Conservation (phyloP, 176 grass and related monocot genomes). For the Luzula sylvatica region DNA sequence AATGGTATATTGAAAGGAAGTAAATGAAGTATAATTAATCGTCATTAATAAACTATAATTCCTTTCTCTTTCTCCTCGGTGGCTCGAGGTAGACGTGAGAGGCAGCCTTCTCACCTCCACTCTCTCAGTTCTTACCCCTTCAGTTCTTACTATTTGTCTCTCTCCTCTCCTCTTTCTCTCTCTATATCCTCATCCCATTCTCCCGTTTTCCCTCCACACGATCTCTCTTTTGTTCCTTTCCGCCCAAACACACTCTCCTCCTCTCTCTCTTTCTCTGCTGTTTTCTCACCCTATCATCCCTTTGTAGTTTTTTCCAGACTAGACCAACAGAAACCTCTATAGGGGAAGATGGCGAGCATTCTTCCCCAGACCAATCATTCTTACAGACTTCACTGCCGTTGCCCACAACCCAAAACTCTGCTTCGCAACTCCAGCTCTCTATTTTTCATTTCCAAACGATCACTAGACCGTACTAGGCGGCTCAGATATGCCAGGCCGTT, state of each 20-base stretch:
- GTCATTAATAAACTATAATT: too few species aligned
- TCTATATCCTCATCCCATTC: conserved; percentile 21
- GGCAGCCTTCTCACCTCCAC: conserved; percentile 8
- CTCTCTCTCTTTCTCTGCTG: conserved; percentile 7
- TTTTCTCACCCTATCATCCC: not conserved
- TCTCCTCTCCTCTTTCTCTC: conserved; percentile 11
- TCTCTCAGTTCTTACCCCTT: not conserved
- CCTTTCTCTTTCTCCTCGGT: too few species aligned
- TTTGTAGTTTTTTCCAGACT: not conserved
- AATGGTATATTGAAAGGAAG: too few species aligned
- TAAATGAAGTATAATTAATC: too few species aligned
- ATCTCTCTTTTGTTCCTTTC: conserved; percentile 20
- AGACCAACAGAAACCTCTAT: not conserved
- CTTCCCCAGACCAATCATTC: conserved; percentile 16
- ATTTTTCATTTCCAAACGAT: conserved; percentile 9
- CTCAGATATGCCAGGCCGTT: conserved; percentile 2
- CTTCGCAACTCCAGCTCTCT: conserved; percentile 10
- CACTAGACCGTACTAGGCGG: conserved; percentile 10
- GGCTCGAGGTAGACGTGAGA: conserved; percentile 19
- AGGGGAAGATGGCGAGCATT: conserved; percentile 13
- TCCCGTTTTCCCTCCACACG: conserved; percentile 32
- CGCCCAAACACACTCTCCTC: not conserved
- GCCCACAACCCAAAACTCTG: conserved; percentile 2
- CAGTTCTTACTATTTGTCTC: not conserved
- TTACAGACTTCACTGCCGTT: not conserved